A percentile compares a stretch with the other conserved stretches of the same genome.
Conservation (phyloP, 2,329 filamentous ascomycete genomes). For the Arthrobotrys sinensis region DNA sequence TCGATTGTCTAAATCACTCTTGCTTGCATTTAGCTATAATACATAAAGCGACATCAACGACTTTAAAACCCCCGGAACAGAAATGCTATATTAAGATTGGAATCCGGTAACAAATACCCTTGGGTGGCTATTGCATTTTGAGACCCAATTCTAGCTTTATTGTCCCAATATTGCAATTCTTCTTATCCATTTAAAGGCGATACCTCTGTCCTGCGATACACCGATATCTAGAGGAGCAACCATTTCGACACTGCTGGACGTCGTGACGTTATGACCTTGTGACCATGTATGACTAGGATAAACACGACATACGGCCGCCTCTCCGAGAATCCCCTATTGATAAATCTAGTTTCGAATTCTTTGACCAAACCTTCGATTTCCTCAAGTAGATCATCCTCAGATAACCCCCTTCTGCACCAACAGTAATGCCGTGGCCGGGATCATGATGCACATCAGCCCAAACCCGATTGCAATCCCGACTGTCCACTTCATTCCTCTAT, state of each 20-base stretch:
- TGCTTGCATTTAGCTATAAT: background rate
- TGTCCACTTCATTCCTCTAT: conserved; percentile 59
- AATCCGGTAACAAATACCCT: too few species aligned
- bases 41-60: background rate
- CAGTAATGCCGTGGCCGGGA: conserved; percentile 49
- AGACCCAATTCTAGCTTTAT: too few species aligned
- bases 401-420: conserved; percentile 51
- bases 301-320: background rate
- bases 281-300: too few species aligned
- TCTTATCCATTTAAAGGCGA: too few species aligned
- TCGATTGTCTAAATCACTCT: background rate
- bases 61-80: background rate
- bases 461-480: conserved; percentile 51
- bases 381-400: conserved; percentile 14
- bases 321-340: background rate
- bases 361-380: background rate
- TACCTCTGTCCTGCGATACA: too few species aligned
- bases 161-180: too few species aligned
- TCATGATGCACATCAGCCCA: conserved; percentile 57
- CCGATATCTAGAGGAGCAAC: too few species aligned
- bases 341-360: background rate
- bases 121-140: too few species aligned
- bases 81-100: background rate
- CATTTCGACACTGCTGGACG: too few species aligned
- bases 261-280: background rate